Evolutionary conservation across 2,329 filamentous ascomycete species (phyloP).

Genomic region (Lecanosticta acicola): DNA sequence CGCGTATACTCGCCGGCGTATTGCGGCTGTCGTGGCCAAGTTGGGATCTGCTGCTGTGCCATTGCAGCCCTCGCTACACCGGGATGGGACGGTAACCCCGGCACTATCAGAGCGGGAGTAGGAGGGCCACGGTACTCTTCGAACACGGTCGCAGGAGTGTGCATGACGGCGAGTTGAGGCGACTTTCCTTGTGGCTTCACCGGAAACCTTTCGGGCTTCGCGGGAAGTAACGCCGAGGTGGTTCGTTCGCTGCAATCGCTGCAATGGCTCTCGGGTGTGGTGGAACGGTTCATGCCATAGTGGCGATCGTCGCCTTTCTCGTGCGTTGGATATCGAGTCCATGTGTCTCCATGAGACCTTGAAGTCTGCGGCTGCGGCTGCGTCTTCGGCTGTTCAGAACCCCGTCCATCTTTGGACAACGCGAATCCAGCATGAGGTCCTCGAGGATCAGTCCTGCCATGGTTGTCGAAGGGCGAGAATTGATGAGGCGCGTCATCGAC

Average conservation of each 20-base stretch:
- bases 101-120: conserved; percentile 10
- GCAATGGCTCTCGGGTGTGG: conserved; percentile 17
- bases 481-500: conserved; percentile 28
- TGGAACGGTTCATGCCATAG: conserved; percentile 1
- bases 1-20: conserved; percentile 14
- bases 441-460: conserved; percentile 13
- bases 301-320: conserved; percentile 4
- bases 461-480: conserved; percentile 20
- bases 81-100: conserved; percentile 15
- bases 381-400: conserved; percentile 17
- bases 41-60: background rate
- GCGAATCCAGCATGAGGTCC: conserved; percentile 11
- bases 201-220: conserved; percentile 22
- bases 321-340: background rate
- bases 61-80: conserved; percentile 6
- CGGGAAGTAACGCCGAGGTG: conserved; percentile 30
- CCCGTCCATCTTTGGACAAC: conserved; percentile 5
- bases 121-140: conserved; percentile 24
- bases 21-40: conserved; percentile 5
- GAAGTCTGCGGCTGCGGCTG: conserved; percentile 14
- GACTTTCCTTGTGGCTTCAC: conserved; percentile 15
- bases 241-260: conserved; percentile 26
- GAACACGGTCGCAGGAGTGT: conserved; percentile 30
- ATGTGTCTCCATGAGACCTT: background rate
- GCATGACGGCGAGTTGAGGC: conserved; percentile 14